These are phyloP conservation scores for Rhizophora apiculata DNA, from an alignment of 345 rosid species.

Conservation along the genomic window DNA sequence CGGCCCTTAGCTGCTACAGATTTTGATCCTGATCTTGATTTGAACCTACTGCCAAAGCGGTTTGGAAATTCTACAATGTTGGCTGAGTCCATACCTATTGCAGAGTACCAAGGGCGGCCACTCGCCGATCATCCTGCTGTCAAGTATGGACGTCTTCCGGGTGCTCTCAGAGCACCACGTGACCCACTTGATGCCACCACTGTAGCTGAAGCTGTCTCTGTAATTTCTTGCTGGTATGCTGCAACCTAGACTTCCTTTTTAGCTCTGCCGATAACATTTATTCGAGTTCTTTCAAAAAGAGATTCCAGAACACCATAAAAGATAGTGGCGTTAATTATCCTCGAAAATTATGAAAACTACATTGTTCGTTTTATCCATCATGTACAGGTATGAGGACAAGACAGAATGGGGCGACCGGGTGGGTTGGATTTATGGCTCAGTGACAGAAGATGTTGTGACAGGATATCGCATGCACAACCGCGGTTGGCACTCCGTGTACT, in stretches of 20 bases:
- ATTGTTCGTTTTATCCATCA: background rate
- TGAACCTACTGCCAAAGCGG: conserved; percentile 75
- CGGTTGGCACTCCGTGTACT: conserved; percentile 93
- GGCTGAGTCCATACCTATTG: conserved; percentile 74
- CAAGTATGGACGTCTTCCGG: conserved; percentile 81
- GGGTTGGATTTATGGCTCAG: conserved; percentile 96
- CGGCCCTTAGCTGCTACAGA: conserved; percentile 67
- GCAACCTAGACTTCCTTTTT: background rate
- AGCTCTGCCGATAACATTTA: too few species aligned
- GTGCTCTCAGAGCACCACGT: conserved; percentile 69
- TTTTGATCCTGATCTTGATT: conserved; percentile 77
- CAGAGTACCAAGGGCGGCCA: conserved; percentile 87
- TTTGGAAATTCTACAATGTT: conserved; percentile 92
- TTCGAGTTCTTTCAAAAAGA: too few species aligned
- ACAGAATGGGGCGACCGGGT: conserved; percentile 98
- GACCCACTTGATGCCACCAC: conserved; percentile 88
- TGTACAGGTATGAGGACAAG: conserved; percentile 81
- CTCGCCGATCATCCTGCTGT: conserved; percentile 89
- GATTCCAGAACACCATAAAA: too few species aligned
- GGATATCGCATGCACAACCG: conserved; percentile 99
- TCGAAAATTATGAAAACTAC: too few species aligned
- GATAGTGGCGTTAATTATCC: too few species aligned
- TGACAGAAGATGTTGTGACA: conserved; percentile 96
- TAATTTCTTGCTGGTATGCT: conserved; percentile 82
- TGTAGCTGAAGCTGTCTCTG: conserved; percentile 88